These are phyloP conservation scores for Leccinum barrowsii DNA, from an alignment of 768 basidiomycete genomes.

Conservation along the genomic window DNA sequence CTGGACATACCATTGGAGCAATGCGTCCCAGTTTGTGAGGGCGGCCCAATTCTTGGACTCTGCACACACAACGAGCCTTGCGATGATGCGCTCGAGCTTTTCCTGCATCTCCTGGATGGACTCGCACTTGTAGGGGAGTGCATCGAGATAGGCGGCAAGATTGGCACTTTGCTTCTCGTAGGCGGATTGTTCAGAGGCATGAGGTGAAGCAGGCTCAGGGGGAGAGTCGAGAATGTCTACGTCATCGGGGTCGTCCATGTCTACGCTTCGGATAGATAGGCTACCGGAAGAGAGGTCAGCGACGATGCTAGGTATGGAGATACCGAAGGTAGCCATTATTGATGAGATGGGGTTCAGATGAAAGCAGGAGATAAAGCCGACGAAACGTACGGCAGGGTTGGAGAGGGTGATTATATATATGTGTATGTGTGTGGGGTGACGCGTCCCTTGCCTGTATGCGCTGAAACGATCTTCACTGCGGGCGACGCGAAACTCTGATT, in stretches of 20 bases:
- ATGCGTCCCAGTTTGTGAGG: conserved; percentile 74
- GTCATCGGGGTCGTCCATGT: conserved; percentile 59
- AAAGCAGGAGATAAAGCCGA: conserved; percentile 15
- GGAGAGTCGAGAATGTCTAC: conserved; percentile 43
- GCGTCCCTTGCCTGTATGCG: conserved; percentile 23
- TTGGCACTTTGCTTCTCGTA: conserved; percentile 58
- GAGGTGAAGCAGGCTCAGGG: conserved; percentile 26
- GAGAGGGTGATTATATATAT: conserved; percentile 12
- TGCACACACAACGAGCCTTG: conserved; percentile 66
- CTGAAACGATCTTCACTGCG: not conserved
- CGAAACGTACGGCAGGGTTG: conserved; percentile 24
- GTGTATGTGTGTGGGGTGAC: conserved; percentile 22
- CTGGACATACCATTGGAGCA: conserved; percentile 64
- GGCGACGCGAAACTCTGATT: not conserved
- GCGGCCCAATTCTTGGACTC: conserved; percentile 72
- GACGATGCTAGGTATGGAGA: conserved; percentile 20
- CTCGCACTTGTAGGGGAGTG: conserved; percentile 73
- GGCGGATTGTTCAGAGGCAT: conserved; percentile 32
- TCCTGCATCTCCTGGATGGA: conserved; percentile 66
- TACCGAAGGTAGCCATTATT: conserved; percentile 19
- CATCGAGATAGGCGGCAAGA: conserved; percentile 62
- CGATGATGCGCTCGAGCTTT: conserved; percentile 65
- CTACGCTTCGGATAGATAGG: conserved; percentile 21
- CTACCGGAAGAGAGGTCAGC: conserved; percentile 23
- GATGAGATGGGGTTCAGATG: conserved; percentile 19